Percentiles rank a stretch among this genome's conserved stretches.
Conservation (phyloP, 257 asterid species). For the Voacanga thouarsii region DNA sequence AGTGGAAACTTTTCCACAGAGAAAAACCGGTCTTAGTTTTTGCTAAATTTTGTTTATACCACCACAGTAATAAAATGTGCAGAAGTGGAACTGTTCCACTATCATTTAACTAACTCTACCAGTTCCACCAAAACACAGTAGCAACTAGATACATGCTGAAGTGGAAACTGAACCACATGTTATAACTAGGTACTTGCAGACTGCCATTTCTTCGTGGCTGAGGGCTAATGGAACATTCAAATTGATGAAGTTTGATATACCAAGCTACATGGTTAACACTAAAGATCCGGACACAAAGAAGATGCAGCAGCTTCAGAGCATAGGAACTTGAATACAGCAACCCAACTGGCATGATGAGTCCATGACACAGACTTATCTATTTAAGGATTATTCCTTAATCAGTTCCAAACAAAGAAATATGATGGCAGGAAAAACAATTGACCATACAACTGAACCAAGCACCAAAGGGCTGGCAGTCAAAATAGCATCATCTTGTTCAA, state of each 20-base stretch:
- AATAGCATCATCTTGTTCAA: background rate
- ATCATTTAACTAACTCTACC: background rate
- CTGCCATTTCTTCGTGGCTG: background rate
- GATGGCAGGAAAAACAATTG: background rate
- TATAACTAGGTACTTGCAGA: background rate
- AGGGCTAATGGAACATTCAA: background rate
- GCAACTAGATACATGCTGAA: background rate
- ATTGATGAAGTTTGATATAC: background rate
- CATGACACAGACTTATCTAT: background rate
- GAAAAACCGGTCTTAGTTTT: background rate
- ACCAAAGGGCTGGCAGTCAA: slow-evolving; percentile 4
- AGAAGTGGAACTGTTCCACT: background rate
- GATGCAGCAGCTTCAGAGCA: background rate
- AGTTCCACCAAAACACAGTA: background rate
- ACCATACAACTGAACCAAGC: background rate
- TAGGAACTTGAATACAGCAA: background rate
- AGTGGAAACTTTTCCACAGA: background rate
- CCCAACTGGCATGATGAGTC: background rate
- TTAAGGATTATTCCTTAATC: background rate
- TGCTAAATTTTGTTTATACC: background rate
- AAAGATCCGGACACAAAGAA: background rate
- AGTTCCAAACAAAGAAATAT: background rate
- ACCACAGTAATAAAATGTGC: background rate
- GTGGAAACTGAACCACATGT: background rate
- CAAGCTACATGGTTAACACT: background rate